phyloP scores from a whole-genome alignment of 139 green algal genomes.

The Asterochloris erici region DNA sequence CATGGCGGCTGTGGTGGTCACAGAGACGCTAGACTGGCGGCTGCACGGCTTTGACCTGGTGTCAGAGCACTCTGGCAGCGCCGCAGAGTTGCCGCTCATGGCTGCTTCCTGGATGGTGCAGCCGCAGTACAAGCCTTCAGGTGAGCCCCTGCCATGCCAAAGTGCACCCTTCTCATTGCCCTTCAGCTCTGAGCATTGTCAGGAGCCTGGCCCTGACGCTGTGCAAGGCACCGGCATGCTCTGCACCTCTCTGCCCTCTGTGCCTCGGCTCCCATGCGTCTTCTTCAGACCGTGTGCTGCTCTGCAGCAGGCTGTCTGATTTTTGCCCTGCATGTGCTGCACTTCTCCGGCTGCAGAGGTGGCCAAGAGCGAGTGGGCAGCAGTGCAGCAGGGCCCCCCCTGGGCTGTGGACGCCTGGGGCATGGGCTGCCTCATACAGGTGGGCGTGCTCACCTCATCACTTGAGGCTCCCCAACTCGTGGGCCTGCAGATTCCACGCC shows the following conservation, averaged over 20 bases:
- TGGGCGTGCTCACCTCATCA: constrained; percentile 17
- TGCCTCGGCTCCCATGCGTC: too few relatives aligned
- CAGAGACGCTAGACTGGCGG: constrained; percentile 91
- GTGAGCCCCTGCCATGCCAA: background rate
- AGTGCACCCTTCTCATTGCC: background rate
- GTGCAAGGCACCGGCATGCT: background rate
- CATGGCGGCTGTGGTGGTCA: constrained; percentile 84
- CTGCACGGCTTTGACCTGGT: constrained; percentile 91
- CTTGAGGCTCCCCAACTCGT: too few relatives aligned
- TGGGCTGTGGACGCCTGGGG: constrained; percentile 97
- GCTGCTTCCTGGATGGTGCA: constrained; percentile 57
- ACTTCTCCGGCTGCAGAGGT: constrained; percentile 68
- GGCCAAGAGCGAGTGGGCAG: constrained; percentile 75
- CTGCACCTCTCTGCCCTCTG: background rate
- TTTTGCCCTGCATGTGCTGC: constrained; percentile 27
- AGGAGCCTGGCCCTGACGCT: background rate
- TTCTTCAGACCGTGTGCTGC: background rate
- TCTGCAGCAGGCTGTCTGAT: background rate
- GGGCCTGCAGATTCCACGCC: too few relatives aligned
- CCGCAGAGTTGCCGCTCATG: constrained; percentile 38
- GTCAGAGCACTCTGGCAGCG: constrained; percentile 57
- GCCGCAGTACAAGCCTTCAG: constrained; percentile 82
- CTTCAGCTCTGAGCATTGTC: background rate
- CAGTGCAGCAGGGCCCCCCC: constrained; percentile 64
- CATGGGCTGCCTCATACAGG: constrained; percentile 94